Base-by-base conservation (phyloP, 1,284 basidiomycete genomes). In the Tausonia pullulans region DNA sequence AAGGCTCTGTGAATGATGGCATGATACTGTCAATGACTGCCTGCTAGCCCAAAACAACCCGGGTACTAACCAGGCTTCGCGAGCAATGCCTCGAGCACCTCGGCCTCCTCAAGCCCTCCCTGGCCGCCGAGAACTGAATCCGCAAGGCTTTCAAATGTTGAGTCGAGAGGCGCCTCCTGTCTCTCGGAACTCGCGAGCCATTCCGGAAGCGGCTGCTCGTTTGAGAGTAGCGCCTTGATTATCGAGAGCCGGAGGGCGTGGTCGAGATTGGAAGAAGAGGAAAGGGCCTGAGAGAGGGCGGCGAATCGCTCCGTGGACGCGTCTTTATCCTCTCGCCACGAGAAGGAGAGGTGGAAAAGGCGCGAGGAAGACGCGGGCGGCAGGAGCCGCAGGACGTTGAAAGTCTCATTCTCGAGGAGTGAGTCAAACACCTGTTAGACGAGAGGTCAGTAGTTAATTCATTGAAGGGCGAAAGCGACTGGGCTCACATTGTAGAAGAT, bases 61-160 rank as follows among this genome's bases (percentile, higher is more conserved):
- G 4, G 16, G 27, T 16, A 63, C 53, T 5, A 7, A 57, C 55
- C 50, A 48, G 61, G 55, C 5, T 48, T 27, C 27, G 48, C 41
- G 39, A 65, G 48, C 27, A 70, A 49, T 7, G 39, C 60, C 41
- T 61, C 60, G 39, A 62, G 48, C 10, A 58, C 53, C 41, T 60
- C 60, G 1, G 60, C 50, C 16, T 63, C 57, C n/a, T 55, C 61
- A 3, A 46, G 40, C 43, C 45, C 46, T 3, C 52, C 61, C 13
- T 60, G 44, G n/a, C 65, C 65, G 10, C 60, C 40, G 45, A 45
- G 8, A 3, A 66, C 46, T 14, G 46, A 45, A 10, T 61, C 50
- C 27, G 44, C 40, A 8, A 65, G 40, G n/a, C 27, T 27, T 27
- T 27, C 27, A 27, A 27, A 27, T 27, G 27, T 27, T 27, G 27